Conservation (phyloP, 1,139 yeast genomes). For the Hyphopichia khmerensis region DNA sequence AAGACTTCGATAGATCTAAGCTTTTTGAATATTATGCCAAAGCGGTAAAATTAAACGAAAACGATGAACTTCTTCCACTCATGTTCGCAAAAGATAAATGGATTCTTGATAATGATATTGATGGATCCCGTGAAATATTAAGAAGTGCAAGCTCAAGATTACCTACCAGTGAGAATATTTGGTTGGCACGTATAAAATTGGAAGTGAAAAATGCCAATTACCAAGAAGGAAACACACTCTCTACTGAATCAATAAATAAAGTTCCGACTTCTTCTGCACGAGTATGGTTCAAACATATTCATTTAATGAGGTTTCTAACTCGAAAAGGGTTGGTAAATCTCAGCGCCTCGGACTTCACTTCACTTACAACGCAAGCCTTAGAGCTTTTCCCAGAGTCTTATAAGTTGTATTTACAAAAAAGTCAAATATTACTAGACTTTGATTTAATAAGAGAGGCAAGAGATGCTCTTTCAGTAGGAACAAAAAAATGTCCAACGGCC, state of each 20-base stretch:
- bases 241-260: slow-evolving; percentile 36
- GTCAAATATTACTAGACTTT: slow-evolving; percentile 46
- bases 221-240: slow-evolving; percentile 41
- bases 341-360: slow-evolving; percentile 30
- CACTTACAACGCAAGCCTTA: slow-evolving; percentile 45
- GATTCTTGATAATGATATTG: slow-evolving; percentile 44
- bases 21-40: slow-evolving; percentile 52
- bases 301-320: slow-evolving; percentile 44
- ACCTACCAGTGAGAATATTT: slow-evolving; percentile 53
- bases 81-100: slow-evolving; percentile 75
- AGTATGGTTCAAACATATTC: slow-evolving; percentile 65
- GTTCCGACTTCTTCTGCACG: slow-evolving; percentile 41
- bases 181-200: slow-evolving; percentile 71
- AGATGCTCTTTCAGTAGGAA: slow-evolving; percentile 49
- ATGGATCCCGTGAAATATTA: slow-evolving; percentile 55
- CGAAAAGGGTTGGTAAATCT: slow-evolving; percentile 1
- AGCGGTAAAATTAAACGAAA: slow-evolving; percentile 50
- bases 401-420: slow-evolving; percentile 58
- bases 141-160: slow-evolving; percentile 39
- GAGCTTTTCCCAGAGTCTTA: slow-evolving; percentile 42
- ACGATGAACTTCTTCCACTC: slow-evolving; percentile 52
- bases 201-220: slow-evolving; percentile 44
- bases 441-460: slow-evolving; percentile 40
- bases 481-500: slow-evolving; percentile 43
- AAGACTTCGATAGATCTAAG: slow-evolving; percentile 17